A percentile compares a stretch with the other conserved stretches of the same genome.
These are phyloP conservation scores for Fulvia fulva DNA, from an alignment of 2,329 filamentous ascomycete species.

Conservation along the genomic window DNA sequence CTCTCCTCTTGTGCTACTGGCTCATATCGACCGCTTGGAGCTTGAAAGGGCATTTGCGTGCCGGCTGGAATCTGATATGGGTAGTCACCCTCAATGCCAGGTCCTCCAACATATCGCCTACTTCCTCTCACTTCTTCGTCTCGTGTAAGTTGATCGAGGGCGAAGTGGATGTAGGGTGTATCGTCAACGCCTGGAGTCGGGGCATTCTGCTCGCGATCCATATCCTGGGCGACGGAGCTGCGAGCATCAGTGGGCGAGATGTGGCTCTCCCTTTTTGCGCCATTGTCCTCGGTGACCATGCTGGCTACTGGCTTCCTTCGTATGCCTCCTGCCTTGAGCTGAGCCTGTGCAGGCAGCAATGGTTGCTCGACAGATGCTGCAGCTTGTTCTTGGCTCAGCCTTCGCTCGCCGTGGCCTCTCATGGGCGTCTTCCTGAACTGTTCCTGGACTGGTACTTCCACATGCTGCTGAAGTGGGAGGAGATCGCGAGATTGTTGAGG, in stretches of 20 bases:
- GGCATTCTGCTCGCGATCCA: constrained; percentile 36
- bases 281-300: constrained; percentile 27
- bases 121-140: constrained; percentile 61
- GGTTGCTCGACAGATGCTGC: constrained; percentile 3
- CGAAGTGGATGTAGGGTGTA: constrained; percentile 82
- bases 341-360: not conserved
- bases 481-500: constrained; percentile 28
- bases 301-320: constrained; percentile 35
- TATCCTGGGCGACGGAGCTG: constrained; percentile 30
- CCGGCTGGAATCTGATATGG: constrained; percentile 18
- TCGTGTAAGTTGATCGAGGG: constrained; percentile 79
- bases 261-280: constrained; percentile 10
- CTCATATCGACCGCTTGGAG: constrained; percentile 18
- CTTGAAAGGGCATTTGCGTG: constrained; percentile 9
- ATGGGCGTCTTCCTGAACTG: constrained; percentile 31
- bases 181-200: constrained; percentile 77
- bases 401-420: constrained; percentile 31
- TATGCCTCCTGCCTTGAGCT: constrained; percentile 25
- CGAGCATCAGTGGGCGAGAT: constrained; percentile 24
- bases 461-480: constrained; percentile 13
- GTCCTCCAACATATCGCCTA: constrained; percentile 44
- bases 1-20: constrained; percentile 19
- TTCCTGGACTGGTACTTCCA: constrained; percentile 18
- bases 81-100: constrained; percentile 21
- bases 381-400: constrained; percentile 19